Percentiles rank a stretch among this genome's conserved stretches.
phyloP scores from a whole-genome alignment of 2,329 filamentous ascomycete species.

The Coniosporium tulheliwenetii region DNA sequence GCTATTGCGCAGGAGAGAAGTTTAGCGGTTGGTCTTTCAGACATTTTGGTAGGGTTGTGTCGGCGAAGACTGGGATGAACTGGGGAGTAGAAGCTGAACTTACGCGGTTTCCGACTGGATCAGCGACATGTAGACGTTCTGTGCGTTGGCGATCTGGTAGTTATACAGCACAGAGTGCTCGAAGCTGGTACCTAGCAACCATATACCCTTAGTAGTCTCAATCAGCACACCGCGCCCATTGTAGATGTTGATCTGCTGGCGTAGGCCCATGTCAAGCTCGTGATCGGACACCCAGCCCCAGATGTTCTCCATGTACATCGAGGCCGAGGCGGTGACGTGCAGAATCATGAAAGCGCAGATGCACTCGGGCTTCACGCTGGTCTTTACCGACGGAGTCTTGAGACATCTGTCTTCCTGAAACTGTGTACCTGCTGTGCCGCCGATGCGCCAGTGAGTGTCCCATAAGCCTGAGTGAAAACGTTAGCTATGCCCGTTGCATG shows the following conservation, averaged over 20 bases:
- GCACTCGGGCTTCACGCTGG: slow-evolving; percentile 44
- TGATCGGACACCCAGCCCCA: slow-evolving; percentile 93
- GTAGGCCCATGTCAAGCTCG: slow-evolving; percentile 60
- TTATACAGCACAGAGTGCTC: slow-evolving; percentile 53
- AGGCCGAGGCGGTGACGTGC: slow-evolving; percentile 36
- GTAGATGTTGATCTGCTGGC: slow-evolving; percentile 67
- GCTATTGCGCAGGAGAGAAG: slow-evolving; percentile 4
- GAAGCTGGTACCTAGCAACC: slow-evolving; percentile 50
- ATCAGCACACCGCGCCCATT: slow-evolving; percentile 71
- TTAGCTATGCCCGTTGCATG: not conserved
- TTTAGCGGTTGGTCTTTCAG: no score
- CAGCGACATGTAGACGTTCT: slow-evolving; percentile 65
- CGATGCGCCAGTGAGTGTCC: slow-evolving; percentile 37
- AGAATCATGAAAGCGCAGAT: slow-evolving; percentile 48
- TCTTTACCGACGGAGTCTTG: slow-evolving; percentile 49
- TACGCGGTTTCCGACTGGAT: slow-evolving; percentile 87
- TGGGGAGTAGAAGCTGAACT: slow-evolving; percentile 9
- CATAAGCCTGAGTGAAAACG: slow-evolving; percentile 33
- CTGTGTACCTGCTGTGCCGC: slow-evolving; percentile 40
- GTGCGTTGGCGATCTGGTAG: slow-evolving; percentile 67
- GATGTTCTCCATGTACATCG: slow-evolving; percentile 70
- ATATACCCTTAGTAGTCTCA: slow-evolving; percentile 34
- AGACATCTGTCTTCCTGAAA: slow-evolving; percentile 63
- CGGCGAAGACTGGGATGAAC: no score
- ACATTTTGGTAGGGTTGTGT: no score